Percentiles rank a stretch among this genome's conserved stretches.
Evolutionary conservation across 805 yeast species (phyloP).

Genomic region (Alloascoidea africana): DNA sequence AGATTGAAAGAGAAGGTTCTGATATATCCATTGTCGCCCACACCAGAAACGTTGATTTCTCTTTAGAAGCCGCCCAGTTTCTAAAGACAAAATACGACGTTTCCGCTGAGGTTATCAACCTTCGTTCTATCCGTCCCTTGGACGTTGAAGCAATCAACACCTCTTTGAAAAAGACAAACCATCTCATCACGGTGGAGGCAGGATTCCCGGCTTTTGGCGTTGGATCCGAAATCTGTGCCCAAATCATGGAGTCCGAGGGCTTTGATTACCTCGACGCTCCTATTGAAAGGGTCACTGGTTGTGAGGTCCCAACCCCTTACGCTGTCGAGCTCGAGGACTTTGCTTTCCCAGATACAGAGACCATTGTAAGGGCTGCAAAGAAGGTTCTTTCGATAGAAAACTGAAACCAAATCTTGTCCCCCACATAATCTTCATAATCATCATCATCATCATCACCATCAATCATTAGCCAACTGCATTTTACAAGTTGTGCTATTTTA

Average conservation of each 20-base stretch:
- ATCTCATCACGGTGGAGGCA: slow-evolving; percentile 89
- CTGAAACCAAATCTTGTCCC: too few relatives aligned
- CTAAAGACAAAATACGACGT: slow-evolving; percentile 78
- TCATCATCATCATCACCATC: too few relatives aligned
- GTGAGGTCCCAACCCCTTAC: slow-evolving; percentile 99
- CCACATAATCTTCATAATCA: too few relatives aligned
- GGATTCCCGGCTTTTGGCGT: slow-evolving; percentile 98
- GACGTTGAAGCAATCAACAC: slow-evolving; percentile 76
- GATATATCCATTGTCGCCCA: slow-evolving; percentile 85
- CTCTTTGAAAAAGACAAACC: slow-evolving; percentile 92
- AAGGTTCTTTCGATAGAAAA: background rate
- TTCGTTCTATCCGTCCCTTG: slow-evolving; percentile 94
- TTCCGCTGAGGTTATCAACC: slow-evolving; percentile 84
- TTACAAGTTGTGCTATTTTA: too few relatives aligned
- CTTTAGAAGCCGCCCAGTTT: slow-evolving; percentile 80
- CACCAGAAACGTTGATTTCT: slow-evolving; percentile 77
- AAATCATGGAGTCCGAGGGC: slow-evolving; percentile 95
- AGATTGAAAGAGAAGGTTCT: slow-evolving; percentile 84
- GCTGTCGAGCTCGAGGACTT: slow-evolving; percentile 92
- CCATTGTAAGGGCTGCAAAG: slow-evolving; percentile 55
- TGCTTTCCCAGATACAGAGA: slow-evolving; percentile 95
- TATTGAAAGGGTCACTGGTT: slow-evolving; percentile 96
- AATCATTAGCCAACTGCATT: too few relatives aligned
- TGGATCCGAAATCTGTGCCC: slow-evolving; percentile 96
- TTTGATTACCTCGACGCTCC: slow-evolving; percentile 98